phyloP scores from a whole-genome alignment of 345 rosid species.

The Euphorbia tirucalli region DNA sequence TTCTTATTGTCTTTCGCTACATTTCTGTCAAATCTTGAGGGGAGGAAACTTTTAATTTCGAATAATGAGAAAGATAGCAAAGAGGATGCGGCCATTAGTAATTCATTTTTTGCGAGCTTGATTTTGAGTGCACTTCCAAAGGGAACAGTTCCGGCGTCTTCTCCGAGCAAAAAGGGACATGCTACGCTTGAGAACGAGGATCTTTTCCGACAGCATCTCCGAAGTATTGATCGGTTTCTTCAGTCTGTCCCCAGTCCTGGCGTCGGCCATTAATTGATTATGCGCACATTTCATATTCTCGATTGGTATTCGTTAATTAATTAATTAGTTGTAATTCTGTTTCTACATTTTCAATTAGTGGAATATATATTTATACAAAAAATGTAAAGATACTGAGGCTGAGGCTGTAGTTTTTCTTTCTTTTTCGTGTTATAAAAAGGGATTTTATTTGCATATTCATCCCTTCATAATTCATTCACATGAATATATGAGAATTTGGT shows the following conservation, averaged over 20 bases:
- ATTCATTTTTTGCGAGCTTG: conserved; percentile 35
- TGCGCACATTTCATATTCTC: not conserved
- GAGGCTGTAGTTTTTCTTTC: not conserved
- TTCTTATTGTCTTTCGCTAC: conserved; percentile 32
- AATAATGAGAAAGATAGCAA: conserved; percentile 5
- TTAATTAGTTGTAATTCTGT: not conserved
- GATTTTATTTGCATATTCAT: conserved; percentile 2
- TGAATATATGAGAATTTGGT: conserved; percentile 2
- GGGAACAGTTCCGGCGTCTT: conserved; percentile 52
- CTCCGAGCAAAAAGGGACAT: conserved; percentile 71
- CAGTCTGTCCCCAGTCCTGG: conserved; percentile 89
- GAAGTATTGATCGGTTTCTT: conserved; percentile 55
- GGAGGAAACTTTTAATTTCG: conserved; percentile 44
- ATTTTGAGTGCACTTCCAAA: conserved; percentile 56
- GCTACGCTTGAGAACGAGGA: conserved; percentile 42
- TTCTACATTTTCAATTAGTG: not conserved
- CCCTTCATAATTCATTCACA: conserved; percentile 9
- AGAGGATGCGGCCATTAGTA: not conserved
- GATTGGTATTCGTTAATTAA: not conserved
- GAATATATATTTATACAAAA: not conserved
- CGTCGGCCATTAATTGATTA: conserved; percentile 46
- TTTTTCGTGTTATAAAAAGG: not conserved
- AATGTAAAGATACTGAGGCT: conserved; percentile 2
- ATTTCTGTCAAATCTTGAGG: conserved; percentile 26
- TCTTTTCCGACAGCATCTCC: conserved; percentile 59